Evolutionary conservation across 805 yeast genomes (phyloP).

Genomic region (Schwanniomyces pseudopolymorphus): DNA sequence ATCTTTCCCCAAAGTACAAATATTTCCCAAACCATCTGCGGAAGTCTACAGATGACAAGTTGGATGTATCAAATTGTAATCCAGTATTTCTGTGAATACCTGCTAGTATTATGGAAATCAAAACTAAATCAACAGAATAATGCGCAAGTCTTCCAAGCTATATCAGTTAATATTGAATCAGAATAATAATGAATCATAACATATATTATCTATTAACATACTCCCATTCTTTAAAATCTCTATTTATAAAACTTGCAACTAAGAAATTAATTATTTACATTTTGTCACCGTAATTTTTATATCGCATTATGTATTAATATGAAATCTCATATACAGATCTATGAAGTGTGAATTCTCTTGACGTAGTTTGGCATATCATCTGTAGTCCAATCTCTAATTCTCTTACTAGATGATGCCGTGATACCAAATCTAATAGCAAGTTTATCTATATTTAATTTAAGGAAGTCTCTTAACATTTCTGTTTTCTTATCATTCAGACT

Average conservation of each 20-base stretch:
- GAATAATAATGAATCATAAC: not conserved
- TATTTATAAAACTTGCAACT: not conserved
- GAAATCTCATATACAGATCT: not conserved
- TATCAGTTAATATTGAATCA: not conserved
- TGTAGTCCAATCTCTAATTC: constrained; percentile 61
- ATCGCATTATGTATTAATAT: too few relatives aligned
- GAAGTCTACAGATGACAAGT: constrained; percentile 47
- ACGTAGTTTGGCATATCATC: constrained; percentile 46
- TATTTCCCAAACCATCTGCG: constrained; percentile 52
- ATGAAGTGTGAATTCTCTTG: constrained; percentile 34
- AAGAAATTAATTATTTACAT: not conserved
- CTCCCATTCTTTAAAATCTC: constrained; percentile 3
- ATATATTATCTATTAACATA: constrained; percentile 1
- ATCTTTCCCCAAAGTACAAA: constrained; percentile 58
- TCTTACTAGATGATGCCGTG: constrained; percentile 45
- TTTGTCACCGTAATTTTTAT: too few relatives aligned
- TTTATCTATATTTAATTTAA: constrained; percentile 44
- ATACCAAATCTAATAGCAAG: constrained; percentile 45
- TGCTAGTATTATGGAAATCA: constrained; percentile 79
- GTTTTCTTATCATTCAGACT: constrained; percentile 11
- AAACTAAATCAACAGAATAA: constrained; percentile 71
- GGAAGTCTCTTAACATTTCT: constrained; percentile 23
- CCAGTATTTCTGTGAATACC: constrained; percentile 87
- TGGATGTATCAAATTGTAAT: constrained; percentile 50
- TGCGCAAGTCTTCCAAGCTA: constrained; percentile 68